Conservation (phyloP, 495 filamentous ascomycete genomes). For the Aspergillus homomorphus region DNA sequence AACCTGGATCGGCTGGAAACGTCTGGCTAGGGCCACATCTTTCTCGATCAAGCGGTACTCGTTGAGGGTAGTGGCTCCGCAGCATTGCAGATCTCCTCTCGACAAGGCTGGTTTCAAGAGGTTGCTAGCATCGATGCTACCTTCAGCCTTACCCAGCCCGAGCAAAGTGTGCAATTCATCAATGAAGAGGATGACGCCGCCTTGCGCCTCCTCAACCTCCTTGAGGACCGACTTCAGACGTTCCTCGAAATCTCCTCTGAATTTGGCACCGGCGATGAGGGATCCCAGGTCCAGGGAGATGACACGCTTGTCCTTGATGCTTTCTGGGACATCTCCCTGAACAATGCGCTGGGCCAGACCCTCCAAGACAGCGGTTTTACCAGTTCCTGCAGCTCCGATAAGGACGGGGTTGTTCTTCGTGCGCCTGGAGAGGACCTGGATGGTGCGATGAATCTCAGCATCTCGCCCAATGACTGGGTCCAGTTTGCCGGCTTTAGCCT, state of each 20-base stretch:
- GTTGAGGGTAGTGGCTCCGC: conserved; percentile 87
- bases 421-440: conserved; percentile 85
- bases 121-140: conserved; percentile 94
- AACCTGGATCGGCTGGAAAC: conserved; percentile 91
- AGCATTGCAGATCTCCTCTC: conserved; percentile 89
- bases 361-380: conserved; percentile 93
- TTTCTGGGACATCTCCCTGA: conserved; percentile 89
- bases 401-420: conserved; percentile 98
- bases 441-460: conserved; percentile 85
- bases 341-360: conserved; percentile 90
- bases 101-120: conserved; percentile 92
- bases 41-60: conserved; percentile 95
- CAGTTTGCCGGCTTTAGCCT: conserved; percentile 82
- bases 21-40: conserved; percentile 85
- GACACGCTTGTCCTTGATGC: conserved; percentile 91
- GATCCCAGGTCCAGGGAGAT: conserved; percentile 83
- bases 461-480: conserved; percentile 96
- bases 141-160: conserved; percentile 90
- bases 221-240: conserved; percentile 85
- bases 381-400: conserved; percentile 88
- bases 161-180: conserved; percentile 92
- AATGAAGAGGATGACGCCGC: conserved; percentile 88
- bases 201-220: conserved; percentile 85
- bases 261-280: conserved; percentile 93
- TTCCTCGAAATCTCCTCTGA: conserved; percentile 94